Conservation (phyloP, 2,329 filamentous ascomycete genomes). For the Cordyceps cicadae region DNA sequence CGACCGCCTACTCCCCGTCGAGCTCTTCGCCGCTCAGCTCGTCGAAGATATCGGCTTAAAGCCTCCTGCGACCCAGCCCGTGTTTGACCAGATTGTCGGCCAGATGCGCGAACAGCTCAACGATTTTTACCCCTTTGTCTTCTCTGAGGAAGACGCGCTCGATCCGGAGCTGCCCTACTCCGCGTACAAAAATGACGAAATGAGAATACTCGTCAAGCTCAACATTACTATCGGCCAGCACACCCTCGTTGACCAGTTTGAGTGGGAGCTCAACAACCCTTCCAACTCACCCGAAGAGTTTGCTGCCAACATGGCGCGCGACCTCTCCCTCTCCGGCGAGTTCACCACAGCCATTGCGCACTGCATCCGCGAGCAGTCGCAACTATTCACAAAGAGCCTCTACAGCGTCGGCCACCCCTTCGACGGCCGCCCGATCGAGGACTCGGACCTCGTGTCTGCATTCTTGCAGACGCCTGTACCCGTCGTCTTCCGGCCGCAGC, state of each 20-base stretch:
- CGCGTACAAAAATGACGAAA: constrained; percentile 97
- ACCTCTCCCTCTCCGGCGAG: constrained; percentile 85
- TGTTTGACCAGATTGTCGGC: constrained; percentile 50
- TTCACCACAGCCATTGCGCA: constrained; percentile 97
- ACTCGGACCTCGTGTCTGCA: constrained; percentile 76
- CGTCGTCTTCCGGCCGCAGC: constrained; percentile 78
- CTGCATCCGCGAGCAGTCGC: constrained; percentile 91
- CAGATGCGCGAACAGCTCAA: constrained; percentile 84
- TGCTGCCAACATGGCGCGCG: constrained; percentile 77
- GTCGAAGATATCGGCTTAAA: constrained; percentile 85
- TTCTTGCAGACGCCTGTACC: constrained; percentile 80
- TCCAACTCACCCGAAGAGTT: constrained; percentile 93
- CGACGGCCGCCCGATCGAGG: constrained; percentile 86
- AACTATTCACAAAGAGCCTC: constrained; percentile 86
- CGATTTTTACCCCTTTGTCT: constrained; percentile 90
- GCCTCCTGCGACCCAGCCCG: constrained; percentile 57
- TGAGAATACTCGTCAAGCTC: constrained; percentile 90
- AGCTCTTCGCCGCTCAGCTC: constrained; percentile 80
- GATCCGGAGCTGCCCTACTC: constrained; percentile 85
- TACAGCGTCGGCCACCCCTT: constrained; percentile 93
- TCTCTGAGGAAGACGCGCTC: constrained; percentile 79
- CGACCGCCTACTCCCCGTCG: constrained; percentile 71
- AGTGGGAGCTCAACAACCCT: constrained; percentile 98
- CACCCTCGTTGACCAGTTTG: constrained; percentile 92
- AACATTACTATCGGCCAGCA: constrained; percentile 96